A percentile compares a stretch with the other conserved stretches of the same genome.
phyloP scores from a whole-genome alignment of 202 grass and related monocot genomes.

The Schoenoplectus tabernaemontani region DNA sequence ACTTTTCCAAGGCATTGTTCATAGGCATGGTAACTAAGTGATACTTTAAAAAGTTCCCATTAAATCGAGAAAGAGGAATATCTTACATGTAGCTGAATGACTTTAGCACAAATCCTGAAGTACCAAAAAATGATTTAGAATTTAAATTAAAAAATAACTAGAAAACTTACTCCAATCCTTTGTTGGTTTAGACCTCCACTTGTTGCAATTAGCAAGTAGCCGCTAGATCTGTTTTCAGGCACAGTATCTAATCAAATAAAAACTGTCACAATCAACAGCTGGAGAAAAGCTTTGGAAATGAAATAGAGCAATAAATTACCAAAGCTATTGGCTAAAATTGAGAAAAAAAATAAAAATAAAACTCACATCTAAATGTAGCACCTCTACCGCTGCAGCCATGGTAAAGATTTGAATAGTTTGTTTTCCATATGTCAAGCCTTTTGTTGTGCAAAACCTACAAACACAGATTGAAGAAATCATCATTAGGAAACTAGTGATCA shows the following conservation, averaged over 20 bases:
- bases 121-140: slow-evolving; percentile 4
- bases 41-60: background rate
- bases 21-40: background rate
- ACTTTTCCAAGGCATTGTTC: background rate
- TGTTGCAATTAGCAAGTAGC: slow-evolving; percentile 86
- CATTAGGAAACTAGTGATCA: background rate
- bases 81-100: background rate
- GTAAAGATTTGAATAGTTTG: slow-evolving; percentile 55
- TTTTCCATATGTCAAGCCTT: slow-evolving; percentile 75
- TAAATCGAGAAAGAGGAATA: background rate
- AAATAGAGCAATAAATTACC: background rate
- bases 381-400: slow-evolving; percentile 55
- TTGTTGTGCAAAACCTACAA: background rate
- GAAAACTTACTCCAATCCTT: slow-evolving; percentile 56
- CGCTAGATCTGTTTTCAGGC: slow-evolving; percentile 59
- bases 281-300: background rate
- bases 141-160: slow-evolving; percentile 27
- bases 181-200: slow-evolving; percentile 93
- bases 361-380: slow-evolving; percentile 48
- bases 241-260: slow-evolving; percentile 46
- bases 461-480: background rate
- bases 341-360: background rate
- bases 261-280: background rate
- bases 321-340: background rate
- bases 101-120: background rate